phyloP scores from a whole-genome alignment of 2,329 filamentous ascomycete species.

The Colletotrichum spaethianum region DNA sequence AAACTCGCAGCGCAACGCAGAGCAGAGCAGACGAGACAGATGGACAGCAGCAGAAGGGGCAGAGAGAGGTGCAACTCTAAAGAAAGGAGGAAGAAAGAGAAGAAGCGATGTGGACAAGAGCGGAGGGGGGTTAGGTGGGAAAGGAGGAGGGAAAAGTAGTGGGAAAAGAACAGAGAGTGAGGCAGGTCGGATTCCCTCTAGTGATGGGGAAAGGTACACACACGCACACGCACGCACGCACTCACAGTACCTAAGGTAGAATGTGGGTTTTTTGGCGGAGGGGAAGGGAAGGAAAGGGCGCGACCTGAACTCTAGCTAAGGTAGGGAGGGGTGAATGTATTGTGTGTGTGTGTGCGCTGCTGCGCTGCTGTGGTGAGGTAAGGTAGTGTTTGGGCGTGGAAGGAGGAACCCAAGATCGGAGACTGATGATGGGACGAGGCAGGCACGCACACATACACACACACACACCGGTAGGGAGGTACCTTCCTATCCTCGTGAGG shows the following conservation, averaged over 20 bases:
- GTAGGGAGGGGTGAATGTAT: background rate
- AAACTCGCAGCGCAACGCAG: conserved; percentile 38
- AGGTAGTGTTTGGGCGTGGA: background rate
- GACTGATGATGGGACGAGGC: background rate
- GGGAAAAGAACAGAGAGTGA: conserved; percentile 49
- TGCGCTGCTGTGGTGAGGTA: background rate
- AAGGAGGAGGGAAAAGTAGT: conserved; percentile 46
- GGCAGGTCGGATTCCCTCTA: conserved; percentile 46
- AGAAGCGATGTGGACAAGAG: conserved; percentile 32
- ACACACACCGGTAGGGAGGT: conserved; percentile 2
- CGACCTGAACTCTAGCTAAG: conserved; percentile 24
- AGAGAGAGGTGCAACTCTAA: conserved; percentile 43
- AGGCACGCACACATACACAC: too few relatives aligned
- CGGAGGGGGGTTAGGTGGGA: conserved; percentile 43
- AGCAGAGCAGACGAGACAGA: conserved; percentile 44
- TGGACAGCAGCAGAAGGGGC: conserved; percentile 50
- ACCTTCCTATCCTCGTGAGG: background rate
- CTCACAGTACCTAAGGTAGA: conserved; percentile 1
- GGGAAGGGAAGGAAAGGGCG: conserved; percentile 5
- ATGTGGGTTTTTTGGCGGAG: conserved; percentile 27
- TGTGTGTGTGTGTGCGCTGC: background rate
- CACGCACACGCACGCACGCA: background rate
- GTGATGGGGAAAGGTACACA: conserved; percentile 21
- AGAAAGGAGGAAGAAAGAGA: conserved; percentile 38
- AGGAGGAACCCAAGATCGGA: background rate